Percentiles rank a stretch among this genome's conserved stretches.
Conservation (phyloP, 164 flowering plant species). For the Warburgia ugandensis region DNA sequence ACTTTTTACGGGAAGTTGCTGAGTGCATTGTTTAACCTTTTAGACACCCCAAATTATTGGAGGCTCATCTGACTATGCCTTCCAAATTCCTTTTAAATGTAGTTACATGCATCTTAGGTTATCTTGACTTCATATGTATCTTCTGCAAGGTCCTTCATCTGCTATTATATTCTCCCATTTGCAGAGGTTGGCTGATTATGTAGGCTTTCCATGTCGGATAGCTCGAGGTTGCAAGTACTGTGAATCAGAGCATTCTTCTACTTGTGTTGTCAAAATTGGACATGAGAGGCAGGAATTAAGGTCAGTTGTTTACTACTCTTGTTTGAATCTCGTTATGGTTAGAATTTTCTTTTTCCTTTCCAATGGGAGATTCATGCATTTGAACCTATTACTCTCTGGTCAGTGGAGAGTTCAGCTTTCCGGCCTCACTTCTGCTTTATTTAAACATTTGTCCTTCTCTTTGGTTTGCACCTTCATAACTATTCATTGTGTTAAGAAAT, state of each 20-base stretch:
- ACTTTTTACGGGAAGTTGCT: too few species aligned
- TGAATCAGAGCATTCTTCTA: constrained; percentile 65
- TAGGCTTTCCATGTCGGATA: constrained; percentile 91
- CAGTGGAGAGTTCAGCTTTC: too few species aligned
- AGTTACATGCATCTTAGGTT: not conserved
- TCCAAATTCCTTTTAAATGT: too few species aligned
- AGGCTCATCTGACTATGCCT: too few species aligned
- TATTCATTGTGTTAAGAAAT: too few species aligned
- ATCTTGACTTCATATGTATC: not conserved
- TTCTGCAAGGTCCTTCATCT: not conserved
- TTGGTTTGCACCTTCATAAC: too few species aligned
- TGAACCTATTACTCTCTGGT: too few species aligned
- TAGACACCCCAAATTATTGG: too few species aligned
- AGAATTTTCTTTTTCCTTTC: not conserved
- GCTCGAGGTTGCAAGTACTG: constrained; percentile 96
- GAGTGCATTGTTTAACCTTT: too few species aligned
- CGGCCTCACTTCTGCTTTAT: too few species aligned
- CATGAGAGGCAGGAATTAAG: constrained; percentile 51
- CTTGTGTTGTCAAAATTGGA: constrained; percentile 73
- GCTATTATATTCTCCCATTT: constrained; percentile 8
- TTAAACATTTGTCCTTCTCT: too few species aligned
- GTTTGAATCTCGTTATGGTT: constrained; percentile 4
- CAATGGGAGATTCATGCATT: too few species aligned
- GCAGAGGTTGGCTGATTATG: constrained; percentile 90
- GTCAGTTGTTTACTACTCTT: constrained; percentile 21